Conservation (phyloP, 106 monocot genomes). For the Platanthera guangdongensis region DNA sequence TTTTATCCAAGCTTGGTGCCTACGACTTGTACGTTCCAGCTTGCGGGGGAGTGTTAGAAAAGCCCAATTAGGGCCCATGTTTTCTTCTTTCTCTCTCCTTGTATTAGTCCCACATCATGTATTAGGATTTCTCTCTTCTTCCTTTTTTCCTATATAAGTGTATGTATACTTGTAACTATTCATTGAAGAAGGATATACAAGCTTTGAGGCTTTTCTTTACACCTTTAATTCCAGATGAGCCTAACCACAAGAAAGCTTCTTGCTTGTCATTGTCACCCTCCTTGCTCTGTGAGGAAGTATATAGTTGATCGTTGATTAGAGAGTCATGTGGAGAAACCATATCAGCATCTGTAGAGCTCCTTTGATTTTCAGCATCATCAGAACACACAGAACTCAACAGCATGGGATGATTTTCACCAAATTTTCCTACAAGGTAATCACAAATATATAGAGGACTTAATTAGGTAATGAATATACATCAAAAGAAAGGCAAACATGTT, state of each 20-base stretch:
- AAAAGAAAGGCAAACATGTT: background rate
- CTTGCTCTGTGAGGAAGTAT: conserved; percentile 15
- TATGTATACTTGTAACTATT: too few relatives aligned
- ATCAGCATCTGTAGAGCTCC: conserved; percentile 23
- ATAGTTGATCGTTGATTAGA: conserved; percentile 7
- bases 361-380: conserved; percentile 25
- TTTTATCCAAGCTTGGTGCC: too few relatives aligned
- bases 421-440: conserved; percentile 31
- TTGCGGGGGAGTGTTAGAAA: too few relatives aligned
- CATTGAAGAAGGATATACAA: too few relatives aligned
- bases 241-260: conserved; percentile 48
- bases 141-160: too few relatives aligned
- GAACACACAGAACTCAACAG: conserved; percentile 23
- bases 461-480: conserved; percentile 3
- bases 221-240: conserved; percentile 46
- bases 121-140: too few relatives aligned
- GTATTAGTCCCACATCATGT: too few relatives aligned
- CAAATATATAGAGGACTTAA: background rate
- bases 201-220: too few relatives aligned
- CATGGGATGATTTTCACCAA: conserved; percentile 12
- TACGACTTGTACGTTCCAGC: too few relatives aligned
- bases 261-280: conserved; percentile 12
- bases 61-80: too few relatives aligned
- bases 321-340: conserved; percentile 9
- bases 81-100: too few relatives aligned